phyloP scores from a whole-genome alignment of 2,329 filamentous ascomycete species.

The Cladophialophora yegresii region DNA sequence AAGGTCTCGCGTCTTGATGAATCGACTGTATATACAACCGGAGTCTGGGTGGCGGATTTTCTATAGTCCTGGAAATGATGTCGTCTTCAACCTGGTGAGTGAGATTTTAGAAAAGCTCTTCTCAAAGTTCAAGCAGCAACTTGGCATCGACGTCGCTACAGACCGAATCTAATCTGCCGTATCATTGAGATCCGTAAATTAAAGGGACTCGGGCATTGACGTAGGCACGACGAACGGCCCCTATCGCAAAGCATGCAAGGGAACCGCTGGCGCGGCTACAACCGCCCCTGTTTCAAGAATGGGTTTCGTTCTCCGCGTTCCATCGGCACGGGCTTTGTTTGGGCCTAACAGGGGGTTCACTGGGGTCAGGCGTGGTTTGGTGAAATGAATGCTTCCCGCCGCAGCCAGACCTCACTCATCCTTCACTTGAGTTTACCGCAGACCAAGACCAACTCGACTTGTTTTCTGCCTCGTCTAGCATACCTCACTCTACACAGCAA shows the following conservation, averaged over 20 bases:
- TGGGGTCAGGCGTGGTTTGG: not conserved
- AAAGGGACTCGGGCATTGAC: not conserved
- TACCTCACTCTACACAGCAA: not conserved
- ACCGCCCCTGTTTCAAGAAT: conserved; percentile 12
- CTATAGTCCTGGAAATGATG: not conserved
- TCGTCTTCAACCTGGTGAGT: not conserved
- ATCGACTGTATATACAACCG: not conserved
- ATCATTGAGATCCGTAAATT: no score
- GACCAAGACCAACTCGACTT: not conserved
- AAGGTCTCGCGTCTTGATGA: not conserved
- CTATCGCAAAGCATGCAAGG: not conserved
- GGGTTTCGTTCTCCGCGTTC: conserved; percentile 17
- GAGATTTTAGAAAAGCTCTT: not conserved
- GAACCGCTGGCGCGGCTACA: not conserved
- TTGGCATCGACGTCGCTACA: no score
- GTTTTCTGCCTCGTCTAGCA: not conserved
- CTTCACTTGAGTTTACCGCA: not conserved
- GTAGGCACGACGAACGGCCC: not conserved
- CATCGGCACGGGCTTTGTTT: conserved; percentile 6
- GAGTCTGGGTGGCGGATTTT: not conserved
- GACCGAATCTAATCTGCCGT: no score
- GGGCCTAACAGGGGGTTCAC: not conserved
- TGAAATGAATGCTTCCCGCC: not conserved
- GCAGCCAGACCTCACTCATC: not conserved
- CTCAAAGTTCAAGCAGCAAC: not conserved